These are phyloP conservation scores for Phytophthora pluvialis DNA, from an alignment of 352 stramenopile genomes.

Conservation along the genomic window DNA sequence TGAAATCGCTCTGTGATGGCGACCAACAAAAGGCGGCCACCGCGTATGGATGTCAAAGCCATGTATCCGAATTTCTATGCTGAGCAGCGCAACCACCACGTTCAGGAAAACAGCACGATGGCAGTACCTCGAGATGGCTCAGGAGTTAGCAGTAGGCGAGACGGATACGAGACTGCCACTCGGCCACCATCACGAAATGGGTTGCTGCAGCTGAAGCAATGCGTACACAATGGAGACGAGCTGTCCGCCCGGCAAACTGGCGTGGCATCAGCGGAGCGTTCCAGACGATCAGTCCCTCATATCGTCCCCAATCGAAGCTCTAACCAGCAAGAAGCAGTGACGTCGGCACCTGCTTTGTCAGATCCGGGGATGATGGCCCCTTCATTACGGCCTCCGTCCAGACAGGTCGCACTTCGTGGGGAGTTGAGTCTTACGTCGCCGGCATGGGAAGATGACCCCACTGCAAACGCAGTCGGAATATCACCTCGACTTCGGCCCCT, in stretches of 20 bases:
- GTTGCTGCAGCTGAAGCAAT: conserved; percentile 6
- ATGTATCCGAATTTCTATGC: conserved; percentile 72
- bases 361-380: neutral
- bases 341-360: neutral
- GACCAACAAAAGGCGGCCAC: conserved; percentile 5
- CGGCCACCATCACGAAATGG: conserved; percentile 18
- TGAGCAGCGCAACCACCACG: conserved; percentile 53
- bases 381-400: conserved; percentile 29
- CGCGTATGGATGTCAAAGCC: conserved; percentile 29
- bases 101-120: conserved; percentile 31
- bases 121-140: conserved; percentile 19
- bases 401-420: conserved; percentile 45
- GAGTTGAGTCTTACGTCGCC: conserved; percentile 32
- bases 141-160: conserved; percentile 15
- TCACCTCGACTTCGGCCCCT: conserved; percentile 26
- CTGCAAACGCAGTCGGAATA: neutral
- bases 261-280: neutral
- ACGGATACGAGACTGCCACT: neutral
- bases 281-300: conserved; percentile 2
- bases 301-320: conserved; percentile 18
- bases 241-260: neutral
- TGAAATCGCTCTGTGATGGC: conserved; percentile 8
- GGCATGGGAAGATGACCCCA: conserved; percentile 20
- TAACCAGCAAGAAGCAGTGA: conserved; percentile 32
- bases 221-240: neutral